Percentiles rank a stretch among this genome's conserved stretches.
Evolutionary conservation across 148 eudicot species (phyloP).

Genomic region (Polygonum aviculare): DNA sequence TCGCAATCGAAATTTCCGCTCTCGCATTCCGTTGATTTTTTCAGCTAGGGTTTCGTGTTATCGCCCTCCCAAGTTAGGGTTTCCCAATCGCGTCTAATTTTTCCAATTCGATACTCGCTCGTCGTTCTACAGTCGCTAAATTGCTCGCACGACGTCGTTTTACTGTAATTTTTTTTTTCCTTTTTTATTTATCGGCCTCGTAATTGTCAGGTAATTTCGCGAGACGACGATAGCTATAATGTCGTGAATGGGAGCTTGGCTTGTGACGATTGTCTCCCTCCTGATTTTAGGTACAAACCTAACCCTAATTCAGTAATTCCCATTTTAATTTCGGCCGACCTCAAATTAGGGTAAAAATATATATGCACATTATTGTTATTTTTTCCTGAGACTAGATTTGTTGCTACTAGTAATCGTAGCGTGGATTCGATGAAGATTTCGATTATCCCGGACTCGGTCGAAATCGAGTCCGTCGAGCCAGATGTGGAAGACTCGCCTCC

Average conservation of each 20-base stretch:
- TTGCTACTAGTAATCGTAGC: background rate
- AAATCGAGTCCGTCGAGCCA: background rate
- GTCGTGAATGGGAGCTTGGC: constrained; percentile 23
- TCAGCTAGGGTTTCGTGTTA: constrained; percentile 10
- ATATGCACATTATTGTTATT: background rate
- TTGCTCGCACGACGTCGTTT: background rate
- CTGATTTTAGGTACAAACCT: constrained; percentile 38
- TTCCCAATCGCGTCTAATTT: background rate
- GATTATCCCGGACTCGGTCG: background rate
- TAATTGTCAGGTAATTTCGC: background rate
- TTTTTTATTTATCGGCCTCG: background rate
- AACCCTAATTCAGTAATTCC: constrained; percentile 9
- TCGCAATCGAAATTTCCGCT: background rate
- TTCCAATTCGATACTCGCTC: background rate
- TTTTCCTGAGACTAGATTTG: background rate
- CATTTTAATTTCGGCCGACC: background rate
- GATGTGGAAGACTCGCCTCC: too few relatives aligned
- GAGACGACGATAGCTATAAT: constrained; percentile 18
- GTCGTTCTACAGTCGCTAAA: background rate
- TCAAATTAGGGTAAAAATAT: constrained; percentile 16
- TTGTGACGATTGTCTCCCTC: constrained; percentile 13
- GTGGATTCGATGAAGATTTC: constrained; percentile 28
- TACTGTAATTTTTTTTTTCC: background rate
- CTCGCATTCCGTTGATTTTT: background rate
- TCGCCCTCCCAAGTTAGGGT: constrained; percentile 10